A percentile compares a stretch with the other conserved stretches of the same genome.
These are phyloP conservation scores for Nepenthes gracilis DNA, from an alignment of 148 eudicot species.

Conservation along the genomic window DNA sequence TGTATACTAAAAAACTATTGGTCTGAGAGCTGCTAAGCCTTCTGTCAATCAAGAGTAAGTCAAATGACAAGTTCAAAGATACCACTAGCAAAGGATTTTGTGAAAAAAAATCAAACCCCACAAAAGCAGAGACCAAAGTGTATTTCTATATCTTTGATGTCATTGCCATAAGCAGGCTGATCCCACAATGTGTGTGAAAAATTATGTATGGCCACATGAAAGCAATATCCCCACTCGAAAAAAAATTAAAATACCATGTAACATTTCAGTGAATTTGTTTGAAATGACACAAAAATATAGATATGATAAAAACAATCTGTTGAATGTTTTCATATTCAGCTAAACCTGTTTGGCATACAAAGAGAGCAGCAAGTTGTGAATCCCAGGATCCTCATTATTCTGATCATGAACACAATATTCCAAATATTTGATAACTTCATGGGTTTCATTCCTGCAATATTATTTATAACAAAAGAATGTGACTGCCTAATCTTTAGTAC, in stretches of 20 bases:
- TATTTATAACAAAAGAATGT: slow-evolving; percentile 2
- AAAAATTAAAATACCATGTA: no score
- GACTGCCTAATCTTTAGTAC: background rate
- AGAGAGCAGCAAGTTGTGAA: slow-evolving; percentile 90
- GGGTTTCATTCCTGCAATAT: slow-evolving; percentile 90
- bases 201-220: background rate
- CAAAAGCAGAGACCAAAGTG: no score
- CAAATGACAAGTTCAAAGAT: no score
- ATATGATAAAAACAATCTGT: background rate
- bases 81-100: no score
- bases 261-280: no score
- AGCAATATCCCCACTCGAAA: background rate
- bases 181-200: no score
- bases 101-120: no score
- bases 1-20: no score
- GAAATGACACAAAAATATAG: background rate
- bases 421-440: slow-evolving; percentile 91
- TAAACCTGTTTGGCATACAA: slow-evolving; percentile 91
- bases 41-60: no score
- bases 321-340: background rate
- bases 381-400: slow-evolving; percentile 95
- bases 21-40: no score
- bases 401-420: slow-evolving; percentile 85
- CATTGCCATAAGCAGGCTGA: no score
- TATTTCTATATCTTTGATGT: no score